Percentiles rank a stretch among this genome's conserved stretches.
These are phyloP conservation scores for Curvularia spicifera DNA, from an alignment of 2,329 filamentous ascomycete species.

Conservation along the genomic window DNA sequence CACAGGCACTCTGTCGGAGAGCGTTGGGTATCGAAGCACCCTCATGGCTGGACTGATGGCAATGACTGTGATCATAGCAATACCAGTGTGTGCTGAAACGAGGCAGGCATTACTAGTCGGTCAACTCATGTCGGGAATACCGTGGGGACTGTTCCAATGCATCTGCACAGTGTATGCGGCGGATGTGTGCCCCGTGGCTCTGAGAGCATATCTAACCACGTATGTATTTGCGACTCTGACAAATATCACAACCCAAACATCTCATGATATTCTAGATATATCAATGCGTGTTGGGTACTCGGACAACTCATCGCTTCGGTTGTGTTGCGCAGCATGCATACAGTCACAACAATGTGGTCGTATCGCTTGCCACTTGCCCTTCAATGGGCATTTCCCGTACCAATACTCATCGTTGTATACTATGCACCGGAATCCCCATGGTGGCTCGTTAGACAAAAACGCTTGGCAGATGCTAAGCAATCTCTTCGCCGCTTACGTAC, in stretches of 20 bases:
- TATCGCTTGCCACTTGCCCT: slow-evolving; percentile 69
- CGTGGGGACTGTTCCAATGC: slow-evolving; percentile 51
- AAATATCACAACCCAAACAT: background rate
- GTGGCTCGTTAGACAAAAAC: slow-evolving; percentile 72
- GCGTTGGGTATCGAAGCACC: slow-evolving; percentile 42
- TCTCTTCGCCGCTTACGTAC: slow-evolving; percentile 57
- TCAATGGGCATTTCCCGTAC: slow-evolving; percentile 61
- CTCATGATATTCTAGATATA: slow-evolving; percentile 31
- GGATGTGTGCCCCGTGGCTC: slow-evolving; percentile 69
- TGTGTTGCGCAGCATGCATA: slow-evolving; percentile 68
- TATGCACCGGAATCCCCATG: slow-evolving; percentile 73
- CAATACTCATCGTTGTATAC: slow-evolving; percentile 66
- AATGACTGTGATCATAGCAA: slow-evolving; percentile 17
- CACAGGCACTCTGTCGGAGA: slow-evolving; percentile 50
- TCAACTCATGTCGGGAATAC: slow-evolving; percentile 34
- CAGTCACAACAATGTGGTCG: slow-evolving; percentile 64
- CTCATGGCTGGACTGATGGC: slow-evolving; percentile 29
- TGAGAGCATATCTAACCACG: slow-evolving; percentile 62
- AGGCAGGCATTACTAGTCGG: slow-evolving; percentile 21
- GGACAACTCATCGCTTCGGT: slow-evolving; percentile 73
- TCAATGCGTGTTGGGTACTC: slow-evolving; percentile 30
- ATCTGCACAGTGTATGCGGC: slow-evolving; percentile 54
- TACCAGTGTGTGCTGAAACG: slow-evolving; percentile 26
- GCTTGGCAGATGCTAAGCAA: slow-evolving; percentile 65
- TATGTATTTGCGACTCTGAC: slow-evolving; percentile 51